phyloP scores from a whole-genome alignment of 176 grass and related monocot genomes.

The Eleusine indica region DNA sequence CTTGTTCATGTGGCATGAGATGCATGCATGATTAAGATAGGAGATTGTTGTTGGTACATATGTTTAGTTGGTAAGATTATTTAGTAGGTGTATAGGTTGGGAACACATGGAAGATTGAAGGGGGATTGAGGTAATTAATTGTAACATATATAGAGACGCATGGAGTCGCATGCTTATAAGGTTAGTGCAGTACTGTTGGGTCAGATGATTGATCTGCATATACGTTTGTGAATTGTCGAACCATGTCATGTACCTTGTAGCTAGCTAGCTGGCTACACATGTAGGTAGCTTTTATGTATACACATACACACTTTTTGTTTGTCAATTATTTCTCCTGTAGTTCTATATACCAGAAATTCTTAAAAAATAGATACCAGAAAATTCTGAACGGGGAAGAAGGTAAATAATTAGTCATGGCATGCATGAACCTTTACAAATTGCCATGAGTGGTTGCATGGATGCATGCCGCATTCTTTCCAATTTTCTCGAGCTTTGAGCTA shows the following conservation, averaged over 20 bases:
- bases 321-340: background rate
- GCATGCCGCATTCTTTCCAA: background rate
- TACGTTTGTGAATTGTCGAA: constrained; percentile 33
- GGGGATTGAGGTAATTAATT: constrained; percentile 51
- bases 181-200: constrained; percentile 35
- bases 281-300: constrained; percentile 36
- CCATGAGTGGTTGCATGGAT: constrained; percentile 23
- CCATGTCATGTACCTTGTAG: constrained; percentile 37
- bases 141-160: constrained; percentile 53
- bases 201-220: constrained; percentile 32
- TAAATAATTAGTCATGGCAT: constrained; percentile 7
- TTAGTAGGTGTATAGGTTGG: constrained; percentile 55
- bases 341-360: constrained; percentile 31
- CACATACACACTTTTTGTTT: background rate
- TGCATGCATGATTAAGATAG: constrained; percentile 28
- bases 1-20: constrained; percentile 36
- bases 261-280: background rate
- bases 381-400: constrained; percentile 26
- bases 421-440: background rate
- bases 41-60: constrained; percentile 41
- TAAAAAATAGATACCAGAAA: constrained; percentile 25
- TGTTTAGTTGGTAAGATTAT: constrained; percentile 39
- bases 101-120: constrained; percentile 36
- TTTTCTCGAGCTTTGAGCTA: background rate
- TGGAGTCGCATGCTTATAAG: constrained; percentile 32